Percentiles rank a stretch among this genome's conserved stretches.
Conservation (phyloP, 2,329 filamentous ascomycete species). For the Aspergillus sergii region DNA sequence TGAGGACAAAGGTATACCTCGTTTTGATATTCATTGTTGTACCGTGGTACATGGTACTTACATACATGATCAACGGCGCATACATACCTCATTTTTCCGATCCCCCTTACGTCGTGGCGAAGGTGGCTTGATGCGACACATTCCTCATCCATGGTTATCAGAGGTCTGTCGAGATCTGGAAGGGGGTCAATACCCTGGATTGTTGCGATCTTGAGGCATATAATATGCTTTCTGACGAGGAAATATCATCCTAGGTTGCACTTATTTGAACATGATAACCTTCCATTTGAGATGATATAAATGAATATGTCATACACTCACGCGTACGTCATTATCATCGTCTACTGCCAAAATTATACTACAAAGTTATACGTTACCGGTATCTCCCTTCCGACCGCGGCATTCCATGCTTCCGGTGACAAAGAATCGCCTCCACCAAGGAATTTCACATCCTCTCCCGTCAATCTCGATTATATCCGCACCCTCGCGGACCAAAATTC, state of each 20-base stretch:
- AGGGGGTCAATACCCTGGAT: not conserved
- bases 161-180: not conserved
- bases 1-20: not conserved
- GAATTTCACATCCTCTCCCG: slow-evolving; percentile 9
- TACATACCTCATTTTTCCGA: not conserved
- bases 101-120: slow-evolving; percentile 3
- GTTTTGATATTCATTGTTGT: slow-evolving; percentile 1
- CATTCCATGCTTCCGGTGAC: not conserved
- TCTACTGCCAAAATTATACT: not conserved
- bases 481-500: slow-evolving; percentile 19
- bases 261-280: not conserved
- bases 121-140: slow-evolving; percentile 2
- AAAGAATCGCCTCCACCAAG: slow-evolving; percentile 12
- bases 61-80: slow-evolving; percentile 1
- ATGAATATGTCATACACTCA: not conserved
- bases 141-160: not conserved
- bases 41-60: not conserved
- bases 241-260: not conserved
- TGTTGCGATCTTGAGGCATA: not conserved
- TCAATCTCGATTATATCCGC: slow-evolving; percentile 25
- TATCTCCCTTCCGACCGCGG: not conserved
- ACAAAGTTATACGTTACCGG: not conserved
- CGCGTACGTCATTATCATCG: not conserved
- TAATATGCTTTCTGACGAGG: not conserved
- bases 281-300: not conserved